Conservation (phyloP, 2,329 filamentous ascomycete genomes). For the Alternaria incomplexa region DNA sequence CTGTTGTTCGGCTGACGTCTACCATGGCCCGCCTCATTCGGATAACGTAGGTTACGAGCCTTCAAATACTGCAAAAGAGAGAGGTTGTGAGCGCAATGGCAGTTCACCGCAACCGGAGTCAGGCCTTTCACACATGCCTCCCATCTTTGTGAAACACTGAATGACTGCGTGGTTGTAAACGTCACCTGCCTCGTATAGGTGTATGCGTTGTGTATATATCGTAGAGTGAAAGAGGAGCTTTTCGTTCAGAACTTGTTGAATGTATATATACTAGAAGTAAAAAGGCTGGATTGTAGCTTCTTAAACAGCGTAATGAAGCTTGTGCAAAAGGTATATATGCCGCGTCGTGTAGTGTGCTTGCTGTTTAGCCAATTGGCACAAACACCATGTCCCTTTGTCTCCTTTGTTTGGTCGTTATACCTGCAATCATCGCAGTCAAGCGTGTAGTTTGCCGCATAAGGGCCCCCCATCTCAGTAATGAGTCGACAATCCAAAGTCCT, state of each 20-base stretch:
- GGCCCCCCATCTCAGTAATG: neutral
- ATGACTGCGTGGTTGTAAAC: neutral
- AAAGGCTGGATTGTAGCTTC: neutral
- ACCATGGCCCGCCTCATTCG: too few species aligned
- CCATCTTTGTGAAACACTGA: neutral
- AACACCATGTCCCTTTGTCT: too few species aligned
- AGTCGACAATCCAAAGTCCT: conserved; percentile 37
- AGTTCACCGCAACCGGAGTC: neutral
- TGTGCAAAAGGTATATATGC: neutral
- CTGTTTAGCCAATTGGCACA: neutral
- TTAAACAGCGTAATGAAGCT: neutral
- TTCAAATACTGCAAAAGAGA: neutral
- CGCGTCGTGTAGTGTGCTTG: neutral
- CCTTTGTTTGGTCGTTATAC: rapidly evolving
- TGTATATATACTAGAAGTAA: neutral
- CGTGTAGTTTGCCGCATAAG: neutral
- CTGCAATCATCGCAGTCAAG: neutral
- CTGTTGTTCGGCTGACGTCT: too few species aligned
- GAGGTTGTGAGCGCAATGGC: neutral
- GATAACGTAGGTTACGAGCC: neutral
- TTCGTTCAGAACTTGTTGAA: neutral
- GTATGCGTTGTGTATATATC: neutral
- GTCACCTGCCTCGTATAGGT: neutral
- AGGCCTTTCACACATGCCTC: neutral
- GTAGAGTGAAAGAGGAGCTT: neutral